These are phyloP conservation scores for Aspergillus taichungensis DNA, from an alignment of 495 filamentous ascomycete species.

Conservation along the genomic window DNA sequence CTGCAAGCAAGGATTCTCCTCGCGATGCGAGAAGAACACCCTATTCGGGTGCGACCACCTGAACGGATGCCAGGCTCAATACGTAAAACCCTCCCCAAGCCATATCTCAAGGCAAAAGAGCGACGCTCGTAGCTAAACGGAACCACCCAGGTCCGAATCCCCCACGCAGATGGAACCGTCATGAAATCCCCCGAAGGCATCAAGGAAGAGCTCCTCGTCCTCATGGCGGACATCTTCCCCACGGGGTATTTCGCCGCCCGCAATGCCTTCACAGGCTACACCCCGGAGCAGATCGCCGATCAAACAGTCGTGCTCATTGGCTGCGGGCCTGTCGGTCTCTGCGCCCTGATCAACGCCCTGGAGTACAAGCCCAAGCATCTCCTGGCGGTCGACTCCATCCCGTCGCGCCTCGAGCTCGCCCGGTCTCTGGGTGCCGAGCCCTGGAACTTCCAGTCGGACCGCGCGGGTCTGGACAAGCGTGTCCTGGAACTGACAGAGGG, in stretches of 20 bases:
- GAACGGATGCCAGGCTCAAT: constrained; percentile 89
- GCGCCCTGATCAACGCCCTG: constrained; percentile 74
- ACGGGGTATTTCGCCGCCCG: constrained; percentile 86
- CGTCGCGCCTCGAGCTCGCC: constrained; percentile 69
- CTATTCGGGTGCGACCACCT: constrained; percentile 68
- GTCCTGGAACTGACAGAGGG: constrained; percentile 73
- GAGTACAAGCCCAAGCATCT: constrained; percentile 74
- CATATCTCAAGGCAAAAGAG: background rate
- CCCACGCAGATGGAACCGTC: constrained; percentile 74
- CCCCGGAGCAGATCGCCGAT: constrained; percentile 51
- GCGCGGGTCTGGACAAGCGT: constrained; percentile 56
- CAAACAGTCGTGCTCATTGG: constrained; percentile 76
- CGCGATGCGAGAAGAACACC: constrained; percentile 64
- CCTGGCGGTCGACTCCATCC: constrained; percentile 78
- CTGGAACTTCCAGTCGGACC: constrained; percentile 68
- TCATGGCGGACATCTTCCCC: constrained; percentile 55
- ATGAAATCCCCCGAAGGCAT: constrained; percentile 69
- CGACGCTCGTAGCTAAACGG: background rate
- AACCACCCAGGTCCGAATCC: constrained; percentile 56
- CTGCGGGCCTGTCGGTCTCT: constrained; percentile 84
- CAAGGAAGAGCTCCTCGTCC: constrained; percentile 67
- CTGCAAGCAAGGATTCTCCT: constrained; percentile 73
- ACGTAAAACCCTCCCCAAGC: constrained; percentile 27
- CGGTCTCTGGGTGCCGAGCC: constrained; percentile 74
- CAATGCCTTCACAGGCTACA: constrained; percentile 67